Evolutionary conservation across 2,329 filamentous ascomycete genomes (phyloP).

Genomic region (Proliferodiscus dingleyae): DNA sequence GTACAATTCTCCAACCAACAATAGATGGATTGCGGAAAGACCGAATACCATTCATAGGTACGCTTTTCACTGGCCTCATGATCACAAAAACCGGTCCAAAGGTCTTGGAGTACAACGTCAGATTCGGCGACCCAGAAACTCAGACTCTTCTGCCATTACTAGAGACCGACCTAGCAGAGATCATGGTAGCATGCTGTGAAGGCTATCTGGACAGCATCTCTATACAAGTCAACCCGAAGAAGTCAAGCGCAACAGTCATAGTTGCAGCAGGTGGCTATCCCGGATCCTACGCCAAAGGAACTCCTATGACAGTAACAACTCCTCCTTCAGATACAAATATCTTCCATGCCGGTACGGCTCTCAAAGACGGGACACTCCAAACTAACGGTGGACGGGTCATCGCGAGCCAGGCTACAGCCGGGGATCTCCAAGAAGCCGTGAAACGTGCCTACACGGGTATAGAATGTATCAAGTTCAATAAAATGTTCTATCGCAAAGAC

Average conservation of each 20-base stretch:
- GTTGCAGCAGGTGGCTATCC: slow-evolving; percentile 91
- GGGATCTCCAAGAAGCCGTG: slow-evolving; percentile 75
- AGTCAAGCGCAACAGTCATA: slow-evolving; percentile 85
- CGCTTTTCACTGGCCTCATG: slow-evolving; percentile 90
- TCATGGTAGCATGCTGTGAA: slow-evolving; percentile 81
- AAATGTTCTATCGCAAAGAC: slow-evolving; percentile 67
- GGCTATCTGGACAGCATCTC: slow-evolving; percentile 67
- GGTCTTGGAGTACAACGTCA: slow-evolving; percentile 87
- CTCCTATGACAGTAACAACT: slow-evolving; percentile 45
- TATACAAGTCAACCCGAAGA: slow-evolving; percentile 59
- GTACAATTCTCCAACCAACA: slow-evolving; percentile 81
- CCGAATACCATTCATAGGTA: slow-evolving; percentile 65
- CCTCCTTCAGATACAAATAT: slow-evolving; percentile 57
- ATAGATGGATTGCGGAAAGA: slow-evolving; percentile 84
- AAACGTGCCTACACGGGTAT: slow-evolving; percentile 71
- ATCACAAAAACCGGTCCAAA: slow-evolving; percentile 77
- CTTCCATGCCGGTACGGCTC: slow-evolving; percentile 87
- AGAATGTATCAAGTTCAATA: slow-evolving; percentile 62
- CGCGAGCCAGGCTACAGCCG: slow-evolving; percentile 76
- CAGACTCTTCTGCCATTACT: slow-evolving; percentile 80
- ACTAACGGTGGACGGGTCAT: slow-evolving; percentile 90
- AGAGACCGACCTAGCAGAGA: slow-evolving; percentile 78
- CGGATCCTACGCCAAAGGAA: slow-evolving; percentile 77
- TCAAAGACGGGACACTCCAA: slow-evolving; percentile 59
- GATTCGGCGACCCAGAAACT: slow-evolving; percentile 88